Evolutionary conservation across 1,139 yeast genomes (phyloP).

Genomic region (Yamadazyma dendronema): DNA sequence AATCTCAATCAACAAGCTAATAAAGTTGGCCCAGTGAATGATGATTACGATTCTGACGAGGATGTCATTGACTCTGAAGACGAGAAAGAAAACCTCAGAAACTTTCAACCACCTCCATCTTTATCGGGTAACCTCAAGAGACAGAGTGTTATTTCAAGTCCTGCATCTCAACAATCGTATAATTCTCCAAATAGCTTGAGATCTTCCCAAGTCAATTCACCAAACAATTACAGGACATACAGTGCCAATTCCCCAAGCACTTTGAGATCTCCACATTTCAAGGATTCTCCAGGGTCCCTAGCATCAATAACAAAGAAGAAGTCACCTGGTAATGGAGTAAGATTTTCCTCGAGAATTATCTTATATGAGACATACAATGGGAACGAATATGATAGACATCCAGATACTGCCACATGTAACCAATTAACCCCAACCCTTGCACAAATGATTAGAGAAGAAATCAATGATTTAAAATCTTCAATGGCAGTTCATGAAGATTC

Average conservation of each 20-base stretch:
- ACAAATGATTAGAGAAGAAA: slow-evolving; percentile 81
- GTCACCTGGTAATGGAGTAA: slow-evolving; percentile 38
- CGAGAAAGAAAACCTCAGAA: slow-evolving; percentile 7
- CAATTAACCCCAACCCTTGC: slow-evolving; percentile 87
- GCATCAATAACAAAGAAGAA: slow-evolving; percentile 6
- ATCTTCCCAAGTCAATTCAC: slow-evolving; percentile 1
- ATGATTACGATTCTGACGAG: slow-evolving; percentile 5
- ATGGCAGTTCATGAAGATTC: slow-evolving; percentile 85
- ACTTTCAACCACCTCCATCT: slow-evolving; percentile 8
- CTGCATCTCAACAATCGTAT: neutral
- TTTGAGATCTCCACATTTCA: neutral
- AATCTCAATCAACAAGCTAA: neutral
- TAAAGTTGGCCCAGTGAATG: neutral
- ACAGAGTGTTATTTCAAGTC: slow-evolving; percentile 1
- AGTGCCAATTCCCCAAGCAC: neutral
- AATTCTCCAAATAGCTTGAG: slow-evolving; percentile 1
- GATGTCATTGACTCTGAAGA: slow-evolving; percentile 13
- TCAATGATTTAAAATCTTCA: slow-evolving; percentile 70
- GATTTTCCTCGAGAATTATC: slow-evolving; percentile 79
- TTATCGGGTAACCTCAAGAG: slow-evolving; percentile 3
- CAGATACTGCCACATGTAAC: slow-evolving; percentile 92
- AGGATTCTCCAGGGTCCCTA: slow-evolving; percentile 1
- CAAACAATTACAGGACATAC: neutral
- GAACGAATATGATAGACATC: slow-evolving; percentile 88
- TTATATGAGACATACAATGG: slow-evolving; percentile 85